These are phyloP conservation scores for Globisporangium okanoganense DNA, from an alignment of 352 stramenopile genomes.

Conservation along the genomic window DNA sequence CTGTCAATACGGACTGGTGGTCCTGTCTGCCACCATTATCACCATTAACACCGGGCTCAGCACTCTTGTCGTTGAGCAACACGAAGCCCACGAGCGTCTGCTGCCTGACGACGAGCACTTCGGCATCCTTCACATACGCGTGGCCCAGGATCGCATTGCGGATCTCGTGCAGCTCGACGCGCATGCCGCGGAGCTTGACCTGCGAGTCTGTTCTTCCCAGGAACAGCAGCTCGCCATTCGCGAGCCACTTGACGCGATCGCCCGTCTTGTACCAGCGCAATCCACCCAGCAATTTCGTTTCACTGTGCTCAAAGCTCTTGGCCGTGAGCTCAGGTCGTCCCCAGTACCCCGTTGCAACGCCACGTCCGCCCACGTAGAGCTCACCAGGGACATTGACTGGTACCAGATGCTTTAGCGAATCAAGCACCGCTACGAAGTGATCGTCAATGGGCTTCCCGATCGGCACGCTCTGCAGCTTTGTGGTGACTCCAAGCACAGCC, in stretches of 20 bases:
- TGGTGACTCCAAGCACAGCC: neutral
- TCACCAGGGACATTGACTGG: constrained; percentile 50
- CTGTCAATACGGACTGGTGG: constrained; percentile 1
- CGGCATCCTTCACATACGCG: constrained; percentile 31
- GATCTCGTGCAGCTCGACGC: constrained; percentile 80
- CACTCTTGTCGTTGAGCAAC: constrained; percentile 21
- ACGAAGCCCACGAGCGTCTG: constrained; percentile 45
- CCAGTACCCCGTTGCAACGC: constrained; percentile 70
- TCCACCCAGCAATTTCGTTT: neutral
- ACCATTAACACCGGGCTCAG: too few relatives aligned
- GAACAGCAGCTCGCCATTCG: neutral
- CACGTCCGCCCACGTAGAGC: constrained; percentile 63
- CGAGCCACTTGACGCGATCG: constrained; percentile 1
- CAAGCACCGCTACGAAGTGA: constrained; percentile 44
- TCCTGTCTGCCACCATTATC: neutral
- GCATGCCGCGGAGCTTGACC: constrained; percentile 79
- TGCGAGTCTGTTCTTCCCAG: constrained; percentile 52
- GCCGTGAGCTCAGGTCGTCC: constrained; percentile 10
- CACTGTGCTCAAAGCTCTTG: neutral
- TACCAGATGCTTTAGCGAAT: constrained; percentile 37
- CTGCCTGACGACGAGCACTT: constrained; percentile 37
- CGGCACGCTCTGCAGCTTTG: constrained; percentile 30
- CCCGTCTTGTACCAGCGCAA: constrained; percentile 4
- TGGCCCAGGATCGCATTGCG: constrained; percentile 51
- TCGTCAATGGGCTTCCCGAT: constrained; percentile 55